A percentile compares a stretch with the other conserved stretches of the same genome.
phyloP scores from a whole-genome alignment of 2,329 filamentous ascomycete species.

The Stachybotrys elegans region DNA sequence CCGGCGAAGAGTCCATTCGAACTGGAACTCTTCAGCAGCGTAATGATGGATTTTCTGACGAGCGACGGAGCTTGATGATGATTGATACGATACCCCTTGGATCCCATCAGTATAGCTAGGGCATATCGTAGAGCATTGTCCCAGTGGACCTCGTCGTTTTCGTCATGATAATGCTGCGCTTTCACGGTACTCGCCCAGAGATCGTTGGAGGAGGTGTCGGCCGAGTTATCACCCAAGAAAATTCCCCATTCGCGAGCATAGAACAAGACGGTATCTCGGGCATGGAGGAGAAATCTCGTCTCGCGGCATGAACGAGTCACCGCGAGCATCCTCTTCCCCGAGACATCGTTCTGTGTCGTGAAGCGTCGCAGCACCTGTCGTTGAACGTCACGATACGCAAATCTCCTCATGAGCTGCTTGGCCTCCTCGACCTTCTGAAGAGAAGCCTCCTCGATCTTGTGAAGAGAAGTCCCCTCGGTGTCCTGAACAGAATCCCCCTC shows the following conservation, averaged over 20 bases:
- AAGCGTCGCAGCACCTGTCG: neutral
- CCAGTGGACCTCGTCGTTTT: neutral
- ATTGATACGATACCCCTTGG: neutral
- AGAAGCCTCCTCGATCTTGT: too few relatives aligned
- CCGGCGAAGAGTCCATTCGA: slow-evolving; percentile 2
- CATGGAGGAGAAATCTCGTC: neutral
- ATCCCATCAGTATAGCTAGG: neutral
- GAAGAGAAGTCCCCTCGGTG: neutral
- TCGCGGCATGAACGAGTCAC: neutral
- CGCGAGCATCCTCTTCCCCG: neutral
- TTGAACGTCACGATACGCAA: neutral
- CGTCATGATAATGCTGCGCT: neutral
- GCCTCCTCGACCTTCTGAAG: neutral
- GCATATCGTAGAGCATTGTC: neutral
- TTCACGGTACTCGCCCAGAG: neutral
- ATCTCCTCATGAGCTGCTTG: neutral
- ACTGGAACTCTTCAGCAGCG: neutral
- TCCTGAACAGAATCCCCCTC: neutral
- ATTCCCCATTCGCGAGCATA: neutral
- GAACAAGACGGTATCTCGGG: neutral
- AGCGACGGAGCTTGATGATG: neutral
- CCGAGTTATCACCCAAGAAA: neutral
- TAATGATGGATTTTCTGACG: neutral
- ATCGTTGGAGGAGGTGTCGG: neutral
- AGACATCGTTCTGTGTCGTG: neutral